Conservation (phyloP, 2,329 filamentous ascomycete genomes). For the Fusarium staphyleae region DNA sequence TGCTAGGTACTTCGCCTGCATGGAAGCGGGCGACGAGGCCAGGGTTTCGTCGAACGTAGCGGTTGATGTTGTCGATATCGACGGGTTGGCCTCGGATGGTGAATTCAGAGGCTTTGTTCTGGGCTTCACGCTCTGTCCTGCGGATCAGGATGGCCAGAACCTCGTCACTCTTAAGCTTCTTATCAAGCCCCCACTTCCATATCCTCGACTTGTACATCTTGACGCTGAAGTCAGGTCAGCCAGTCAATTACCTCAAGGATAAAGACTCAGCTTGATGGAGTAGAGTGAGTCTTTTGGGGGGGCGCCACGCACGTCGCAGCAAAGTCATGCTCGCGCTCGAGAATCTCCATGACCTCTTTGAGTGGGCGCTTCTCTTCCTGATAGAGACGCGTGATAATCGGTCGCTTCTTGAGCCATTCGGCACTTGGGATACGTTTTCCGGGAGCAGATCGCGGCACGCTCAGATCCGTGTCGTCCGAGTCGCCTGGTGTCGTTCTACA, state of each 20-base stretch:
- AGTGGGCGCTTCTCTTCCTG: slow-evolving; percentile 51
- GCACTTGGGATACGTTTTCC: slow-evolving; percentile 46
- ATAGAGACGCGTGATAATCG: slow-evolving; percentile 49
- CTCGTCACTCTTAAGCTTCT: slow-evolving; percentile 52
- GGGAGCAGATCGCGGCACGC: slow-evolving; percentile 34
- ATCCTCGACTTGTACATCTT: slow-evolving; percentile 55
- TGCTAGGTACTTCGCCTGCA: slow-evolving; percentile 43
- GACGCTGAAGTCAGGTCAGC: slow-evolving; percentile 39
- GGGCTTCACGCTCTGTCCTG: slow-evolving; percentile 47
- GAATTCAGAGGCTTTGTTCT: slow-evolving; percentile 46
- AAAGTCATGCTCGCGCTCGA: slow-evolving; percentile 49
- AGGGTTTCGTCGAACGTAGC: slow-evolving; percentile 51
- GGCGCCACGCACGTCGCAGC: slow-evolving; percentile 48
- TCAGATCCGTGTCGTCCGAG: slow-evolving; percentile 42
- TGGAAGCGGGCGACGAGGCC: slow-evolving; percentile 44
- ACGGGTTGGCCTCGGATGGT: slow-evolving; percentile 50
- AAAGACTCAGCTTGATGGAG: neutral
- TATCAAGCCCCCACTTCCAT: slow-evolving; percentile 52
- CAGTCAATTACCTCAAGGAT: neutral
- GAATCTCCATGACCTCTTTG: slow-evolving; percentile 51
- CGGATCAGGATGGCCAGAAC: slow-evolving; percentile 50
- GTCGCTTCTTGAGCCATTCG: slow-evolving; percentile 46
- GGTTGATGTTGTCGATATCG: slow-evolving; percentile 50
- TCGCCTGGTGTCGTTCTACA: slow-evolving; percentile 39
- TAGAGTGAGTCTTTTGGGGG: neutral